Evolutionary conservation across 2,329 filamentous ascomycete genomes (phyloP), one percentile per base, ranked within the genome.

Genomic region (Botryotinia convoluta): DNA sequence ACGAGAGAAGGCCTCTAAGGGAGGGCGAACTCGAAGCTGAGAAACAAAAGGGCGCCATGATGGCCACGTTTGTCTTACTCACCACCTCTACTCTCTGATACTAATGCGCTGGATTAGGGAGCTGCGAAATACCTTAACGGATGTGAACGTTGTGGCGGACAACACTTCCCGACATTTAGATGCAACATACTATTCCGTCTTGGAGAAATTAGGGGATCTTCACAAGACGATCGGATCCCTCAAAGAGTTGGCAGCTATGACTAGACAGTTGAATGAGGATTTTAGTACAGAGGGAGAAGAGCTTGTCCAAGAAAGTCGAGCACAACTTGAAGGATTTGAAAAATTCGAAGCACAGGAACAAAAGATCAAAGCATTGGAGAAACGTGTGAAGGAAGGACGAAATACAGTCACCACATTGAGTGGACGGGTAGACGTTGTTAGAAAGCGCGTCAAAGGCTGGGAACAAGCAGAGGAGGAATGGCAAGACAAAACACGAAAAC

Each of bases 171-270:
- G 87, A 74, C 87, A 87, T 48, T 87, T 95, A 60, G 92, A 95
- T 80, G 88, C 92, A 74, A 91, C 91, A 4, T 95, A 94, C 82
- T 92, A 92, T 76, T 88, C 89, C 0, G 87, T 94, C 16, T 84
- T 94, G 44, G 90, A 93, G 79, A 93, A 91, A 79, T 86, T 92
- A 67, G 87, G 86, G 68, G 81, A 86, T 1, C 84, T 95, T 54
- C 90, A 91, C 71, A 87, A 85, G 76, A 93, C 90, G 0, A 87
- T 94, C 57, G 81, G 84, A 9, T 87, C 87, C 3, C 84, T 95
- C 42, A 90, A 90, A 78, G 89, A 92, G 77, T 85, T 95, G n/a
- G 89, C 91, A 0, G 84, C 84, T 44, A 84, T 88, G 77, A 90
- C 90, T 9, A 86, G 85, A 71, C 85, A 88, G 69, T 84, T 91